A percentile compares a stretch with the other conserved stretches of the same genome.
Conservation (phyloP, 805 yeast genomes). For the Cyberlindnera bimundalis region DNA sequence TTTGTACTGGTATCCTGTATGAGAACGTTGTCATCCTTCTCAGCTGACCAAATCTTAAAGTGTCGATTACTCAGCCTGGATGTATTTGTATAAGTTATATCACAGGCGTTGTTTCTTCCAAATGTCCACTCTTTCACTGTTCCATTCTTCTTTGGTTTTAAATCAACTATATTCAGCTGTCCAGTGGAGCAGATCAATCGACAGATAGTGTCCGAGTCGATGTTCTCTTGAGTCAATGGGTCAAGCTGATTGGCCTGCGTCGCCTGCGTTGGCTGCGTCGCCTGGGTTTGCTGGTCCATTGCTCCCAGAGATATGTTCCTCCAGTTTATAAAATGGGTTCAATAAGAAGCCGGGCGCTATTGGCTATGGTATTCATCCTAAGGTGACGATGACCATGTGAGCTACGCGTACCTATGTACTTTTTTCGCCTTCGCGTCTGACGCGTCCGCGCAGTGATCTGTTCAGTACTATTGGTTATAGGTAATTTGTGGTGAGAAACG, state of each 20-base stretch:
- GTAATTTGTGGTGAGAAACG: too few relatives aligned
- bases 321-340: too few relatives aligned
- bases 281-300: conserved; percentile 37
- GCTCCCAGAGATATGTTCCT: background rate
- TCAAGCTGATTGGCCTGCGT: conserved; percentile 28
- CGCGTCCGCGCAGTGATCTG: conserved; percentile 1
- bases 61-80: conserved; percentile 74
- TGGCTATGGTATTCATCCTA: too few relatives aligned
- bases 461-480: too few relatives aligned
- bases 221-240: conserved; percentile 36
- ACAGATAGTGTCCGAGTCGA: conserved; percentile 44
- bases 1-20: conserved; percentile 75
- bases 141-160: conserved; percentile 34
- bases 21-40: conserved; percentile 46
- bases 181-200: conserved; percentile 60
- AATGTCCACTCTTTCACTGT: conserved; percentile 52
- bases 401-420: background rate
- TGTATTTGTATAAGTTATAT: conserved; percentile 55
- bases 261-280: conserved; percentile 39
- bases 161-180: conserved; percentile 45
- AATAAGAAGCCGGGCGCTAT: too few relatives aligned
- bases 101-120: conserved; percentile 71
- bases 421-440: conserved; percentile 1
- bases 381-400: too few relatives aligned
- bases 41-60: conserved; percentile 60